These are phyloP conservation scores for Aspergillus ibericus DNA, from an alignment of 2,329 filamentous ascomycete genomes.

Conservation along the genomic window DNA sequence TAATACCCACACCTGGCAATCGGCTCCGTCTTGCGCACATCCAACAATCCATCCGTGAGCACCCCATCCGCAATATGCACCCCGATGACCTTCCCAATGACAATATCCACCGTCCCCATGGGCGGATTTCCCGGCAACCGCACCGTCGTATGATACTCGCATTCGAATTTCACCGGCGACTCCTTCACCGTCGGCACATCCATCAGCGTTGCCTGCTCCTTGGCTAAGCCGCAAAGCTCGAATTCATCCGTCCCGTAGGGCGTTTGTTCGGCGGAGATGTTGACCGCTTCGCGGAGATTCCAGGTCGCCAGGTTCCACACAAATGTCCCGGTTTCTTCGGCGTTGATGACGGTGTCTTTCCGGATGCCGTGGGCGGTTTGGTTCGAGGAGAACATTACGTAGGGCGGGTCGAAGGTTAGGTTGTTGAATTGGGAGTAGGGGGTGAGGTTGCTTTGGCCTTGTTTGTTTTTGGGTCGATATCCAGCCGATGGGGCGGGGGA, in stretches of 20 bases:
- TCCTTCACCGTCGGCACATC: conserved; percentile 53
- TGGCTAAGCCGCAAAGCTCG: conserved; percentile 49
- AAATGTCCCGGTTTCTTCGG: conserved; percentile 57
- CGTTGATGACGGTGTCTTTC: conserved; percentile 61
- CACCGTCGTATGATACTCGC: conserved; percentile 56
- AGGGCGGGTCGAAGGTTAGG: conserved; percentile 62
- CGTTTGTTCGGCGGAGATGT: conserved; percentile 54
- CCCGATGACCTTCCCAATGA: conserved; percentile 58
- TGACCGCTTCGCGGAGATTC: conserved; percentile 56
- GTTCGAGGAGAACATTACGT: conserved; percentile 63
- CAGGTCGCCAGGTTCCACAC: conserved; percentile 62
- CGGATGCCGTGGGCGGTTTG: conserved; percentile 48
- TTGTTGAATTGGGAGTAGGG: conserved; percentile 65
- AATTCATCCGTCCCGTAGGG: conserved; percentile 57
- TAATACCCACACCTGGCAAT: conserved; percentile 63
- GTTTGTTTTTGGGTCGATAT: conserved; percentile 54
- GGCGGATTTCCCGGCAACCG: conserved; percentile 58
- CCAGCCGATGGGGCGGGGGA: conserved; percentile 64
- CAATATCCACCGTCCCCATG: conserved; percentile 58
- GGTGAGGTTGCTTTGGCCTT: conserved; percentile 56
- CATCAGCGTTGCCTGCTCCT: conserved; percentile 40
- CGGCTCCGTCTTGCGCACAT: conserved; percentile 57
- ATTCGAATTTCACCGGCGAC: conserved; percentile 61
- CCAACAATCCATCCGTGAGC: conserved; percentile 56
- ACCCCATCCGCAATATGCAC: conserved; percentile 59